Base-by-base conservation (phyloP, 192 early-diverging fungal genomes). In the Allomyces macrogynus region DNA sequence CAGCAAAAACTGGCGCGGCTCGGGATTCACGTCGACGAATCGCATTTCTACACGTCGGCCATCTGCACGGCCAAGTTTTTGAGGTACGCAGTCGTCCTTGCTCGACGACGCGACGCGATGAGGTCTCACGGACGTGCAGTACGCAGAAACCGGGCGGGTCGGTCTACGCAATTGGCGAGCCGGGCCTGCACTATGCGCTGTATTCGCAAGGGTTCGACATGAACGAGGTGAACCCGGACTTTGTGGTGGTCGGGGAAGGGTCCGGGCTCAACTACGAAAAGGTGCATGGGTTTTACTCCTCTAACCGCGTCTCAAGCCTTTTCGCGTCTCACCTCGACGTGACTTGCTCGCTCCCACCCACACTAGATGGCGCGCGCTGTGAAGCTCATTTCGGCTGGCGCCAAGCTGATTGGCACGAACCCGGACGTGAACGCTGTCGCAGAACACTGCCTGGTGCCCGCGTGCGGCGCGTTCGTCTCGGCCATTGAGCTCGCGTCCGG, bases 391-490 rank as follows among this genome's bases (percentile, higher is more conserved):
- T 64, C 69, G 24, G 69, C 72, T 16, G 76, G 77, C 64, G 77
- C 82, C 62, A 80, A 81, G 66, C 70, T 84, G 49, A 84, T 84
- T 68, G 78, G 76, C 26, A 84, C 82, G n/a, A 80, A 84, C 68
- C 78, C 81, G 20, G 82, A 84, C 68, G 67, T 76, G 24, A 80
- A 79, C 65, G 73, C 80, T 25, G 68, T 69, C 25, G 73, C 73
- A 24, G 77, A 73, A 61, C 69, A 71, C 64, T 70, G 71, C 8
- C 75, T 78, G 64, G 72, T 78, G 26, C 78, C 81, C 26, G 75
- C 77, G 20, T 75, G 74, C 11, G 82, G 82, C 63, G 82, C 82
- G 1, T 84, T 84, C 65, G 66, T 75, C 24, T 74, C 79, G 16
- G 70, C 74, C 20, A 74, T 84, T 43, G 82, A 84, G 62, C 32